Evolutionary conservation across 1,284 basidiomycete genomes (phyloP).

Genomic region (Leccinum discolor): DNA sequence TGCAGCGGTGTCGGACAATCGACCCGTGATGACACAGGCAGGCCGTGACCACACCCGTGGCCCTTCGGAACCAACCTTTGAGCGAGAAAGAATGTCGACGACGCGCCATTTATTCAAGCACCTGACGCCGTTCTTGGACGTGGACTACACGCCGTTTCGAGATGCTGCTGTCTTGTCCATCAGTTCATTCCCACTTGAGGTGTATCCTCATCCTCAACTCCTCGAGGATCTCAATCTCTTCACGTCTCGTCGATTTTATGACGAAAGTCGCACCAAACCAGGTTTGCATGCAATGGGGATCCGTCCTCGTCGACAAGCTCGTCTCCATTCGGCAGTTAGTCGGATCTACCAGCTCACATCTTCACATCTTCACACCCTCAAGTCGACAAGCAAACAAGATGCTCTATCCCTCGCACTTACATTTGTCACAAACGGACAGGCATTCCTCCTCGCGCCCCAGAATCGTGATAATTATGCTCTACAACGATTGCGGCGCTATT

Average conservation of each 20-base stretch:
- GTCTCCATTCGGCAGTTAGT: slow-evolving; percentile 87
- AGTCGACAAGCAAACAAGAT: slow-evolving; percentile 69
- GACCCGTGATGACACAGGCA: slow-evolving; percentile 52
- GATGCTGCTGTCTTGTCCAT: slow-evolving; percentile 88
- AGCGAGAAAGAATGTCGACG: slow-evolving; percentile 75
- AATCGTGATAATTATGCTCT: slow-evolving; percentile 79
- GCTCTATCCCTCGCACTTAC: slow-evolving; percentile 82
- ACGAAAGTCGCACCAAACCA: slow-evolving; percentile 70
- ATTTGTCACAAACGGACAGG: slow-evolving; percentile 84
- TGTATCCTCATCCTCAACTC: slow-evolving; percentile 61
- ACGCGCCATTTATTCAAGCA: slow-evolving; percentile 85
- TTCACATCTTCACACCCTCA: slow-evolving; percentile 65
- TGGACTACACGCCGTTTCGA: slow-evolving; percentile 82
- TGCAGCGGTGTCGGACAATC: slow-evolving; percentile 67
- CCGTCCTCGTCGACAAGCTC: slow-evolving; percentile 73
- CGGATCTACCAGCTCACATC: slow-evolving; percentile 84
- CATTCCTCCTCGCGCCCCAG: slow-evolving; percentile 72
- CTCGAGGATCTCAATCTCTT: slow-evolving; percentile 84
- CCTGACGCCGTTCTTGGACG: slow-evolving; percentile 85
- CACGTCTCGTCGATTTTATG: slow-evolving; percentile 81
- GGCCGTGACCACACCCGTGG: slow-evolving; percentile 73
- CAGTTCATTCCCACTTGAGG: slow-evolving; percentile 79
- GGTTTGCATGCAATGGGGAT: slow-evolving; percentile 56
- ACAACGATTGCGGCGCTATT: slow-evolving; percentile 85
- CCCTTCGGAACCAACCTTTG: slow-evolving; percentile 70